Conservation (phyloP, 805 yeast genomes). For the Hanseniaspora jakobsenii region DNA sequence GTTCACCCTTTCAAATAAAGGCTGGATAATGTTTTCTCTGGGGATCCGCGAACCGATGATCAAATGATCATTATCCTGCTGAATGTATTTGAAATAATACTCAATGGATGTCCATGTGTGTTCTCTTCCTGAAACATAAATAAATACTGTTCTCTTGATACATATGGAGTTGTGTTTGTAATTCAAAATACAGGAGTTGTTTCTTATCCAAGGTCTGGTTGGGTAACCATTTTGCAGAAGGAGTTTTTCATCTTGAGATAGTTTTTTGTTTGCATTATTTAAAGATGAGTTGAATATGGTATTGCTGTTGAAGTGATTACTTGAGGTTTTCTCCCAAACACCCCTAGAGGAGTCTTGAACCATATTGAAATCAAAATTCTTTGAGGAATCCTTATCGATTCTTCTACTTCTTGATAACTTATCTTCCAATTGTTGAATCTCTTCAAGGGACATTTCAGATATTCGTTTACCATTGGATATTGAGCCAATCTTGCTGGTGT, state of each 20-base stretch:
- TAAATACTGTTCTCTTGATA: conserved; percentile 36
- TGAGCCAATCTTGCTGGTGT: conserved; percentile 8
- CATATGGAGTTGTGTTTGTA: conserved; percentile 1
- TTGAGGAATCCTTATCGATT: conserved; percentile 20
- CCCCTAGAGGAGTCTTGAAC: conserved; percentile 18
- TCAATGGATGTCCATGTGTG: conserved; percentile 70
- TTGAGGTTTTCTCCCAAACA: conserved; percentile 7
- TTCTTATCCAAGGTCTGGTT: conserved; percentile 23
- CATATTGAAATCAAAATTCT: conserved; percentile 26
- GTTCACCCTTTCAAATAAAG: conserved; percentile 21
- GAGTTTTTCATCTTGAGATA: conserved; percentile 18
- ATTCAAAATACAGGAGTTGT: conserved; percentile 10
- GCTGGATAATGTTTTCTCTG: conserved; percentile 3
- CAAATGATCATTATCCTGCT: conserved; percentile 53
- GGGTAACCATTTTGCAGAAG: conserved; percentile 25
- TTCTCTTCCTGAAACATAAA: conserved; percentile 50
- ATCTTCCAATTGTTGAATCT: conserved; percentile 24
- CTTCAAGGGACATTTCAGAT: conserved; percentile 27
- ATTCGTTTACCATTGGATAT: conserved; percentile 22
- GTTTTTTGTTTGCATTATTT: no score
- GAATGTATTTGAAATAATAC: conserved; percentile 46
- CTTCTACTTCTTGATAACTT: conserved; percentile 23
- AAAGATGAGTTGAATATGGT: no score
- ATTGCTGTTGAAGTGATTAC: no score
- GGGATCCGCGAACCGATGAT: conserved; percentile 46